Base-by-base conservation (phyloP, 2,329 filamentous ascomycete species). In the Colletotrichum lindemuthianum region DNA sequence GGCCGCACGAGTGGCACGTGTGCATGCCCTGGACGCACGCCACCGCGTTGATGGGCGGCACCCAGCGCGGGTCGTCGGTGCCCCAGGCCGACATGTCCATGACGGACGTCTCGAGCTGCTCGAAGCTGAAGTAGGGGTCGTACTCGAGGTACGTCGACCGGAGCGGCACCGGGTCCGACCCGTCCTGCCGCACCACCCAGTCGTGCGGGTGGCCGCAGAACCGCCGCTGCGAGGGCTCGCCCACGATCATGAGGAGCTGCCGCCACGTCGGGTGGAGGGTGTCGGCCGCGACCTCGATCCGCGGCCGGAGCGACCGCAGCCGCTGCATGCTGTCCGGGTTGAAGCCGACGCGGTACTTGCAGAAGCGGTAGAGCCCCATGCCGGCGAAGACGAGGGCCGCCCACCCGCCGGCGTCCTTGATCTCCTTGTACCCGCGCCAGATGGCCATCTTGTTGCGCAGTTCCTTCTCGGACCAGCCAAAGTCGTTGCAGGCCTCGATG, bases 361-460 rank as follows among this genome's bases (percentile, higher is more conserved):
- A 87, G 71, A 87, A 85, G 8, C 85, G 79, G 71, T 87, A 87
- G 12, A 88, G 80, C 2, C 85, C 85, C 74, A 84, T 83, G 39
- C 85, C 84, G 5, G 85, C 81, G 67, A 88, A 87, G 2, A 86
- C 80, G 4, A 88, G 76, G 10, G 82, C 78, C 2, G 79, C 81
- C 84, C 84, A 87, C 3, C 85, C 85, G 3, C 82, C 85, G 15
- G 80, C 78, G 54, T 85, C 81, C 72, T 86, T 84, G 68, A 88
- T 86, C 70, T 87, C 84, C 67, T 84, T 81, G 70, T 87, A 88
- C 10, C 85, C 84, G 56, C 83, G 80, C 85, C 85, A 87, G 60
- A 87, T 69, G 10, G 74, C 73, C 74, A 75, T 75, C 65, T 74
- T 76, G 67, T 87, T 87, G 11, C 85, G 79, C 15, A 87, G 70